Percentiles rank a stretch among this genome's conserved stretches.
These are phyloP conservation scores for Mycena rosella DNA, from an alignment of 768 basidiomycete species.

Conservation along the genomic window DNA sequence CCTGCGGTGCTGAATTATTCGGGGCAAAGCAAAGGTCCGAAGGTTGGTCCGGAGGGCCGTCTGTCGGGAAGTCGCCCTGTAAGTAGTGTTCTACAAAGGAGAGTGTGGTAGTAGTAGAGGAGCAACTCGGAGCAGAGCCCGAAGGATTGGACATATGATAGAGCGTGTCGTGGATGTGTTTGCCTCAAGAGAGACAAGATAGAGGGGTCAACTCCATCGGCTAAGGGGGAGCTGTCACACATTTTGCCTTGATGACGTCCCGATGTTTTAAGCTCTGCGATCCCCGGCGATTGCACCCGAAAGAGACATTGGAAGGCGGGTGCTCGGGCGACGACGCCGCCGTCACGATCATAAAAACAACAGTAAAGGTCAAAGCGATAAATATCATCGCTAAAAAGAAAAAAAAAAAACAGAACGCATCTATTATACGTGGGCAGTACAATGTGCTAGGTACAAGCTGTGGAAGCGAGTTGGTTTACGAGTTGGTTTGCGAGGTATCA, in stretches of 20 bases:
- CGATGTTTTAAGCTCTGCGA: not conserved
- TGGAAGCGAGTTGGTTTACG: slow-evolving; percentile 38
- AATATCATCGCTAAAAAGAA: not conserved
- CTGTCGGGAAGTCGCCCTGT: slow-evolving; percentile 5
- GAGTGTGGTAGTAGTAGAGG: slow-evolving; percentile 5
- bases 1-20: not conserved
- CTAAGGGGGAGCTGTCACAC: too few species aligned
- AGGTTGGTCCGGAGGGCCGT: slow-evolving; percentile 1
- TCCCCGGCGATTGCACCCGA: too few species aligned
- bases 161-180: not conserved
- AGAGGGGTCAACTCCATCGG: slow-evolving; percentile 9
- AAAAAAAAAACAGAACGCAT: not conserved
- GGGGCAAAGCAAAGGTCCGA: slow-evolving; percentile 6
- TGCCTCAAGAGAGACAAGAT: not conserved
- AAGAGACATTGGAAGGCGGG: too few species aligned
- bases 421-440: slow-evolving; percentile 17
- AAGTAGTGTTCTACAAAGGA: slow-evolving; percentile 13
- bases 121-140: not conserved
- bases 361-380: slow-evolving; percentile 9
- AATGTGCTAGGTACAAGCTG: slow-evolving; percentile 36
- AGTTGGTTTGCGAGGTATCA: slow-evolving; percentile 32
- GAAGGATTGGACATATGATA: not conserved
- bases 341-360: not conserved
- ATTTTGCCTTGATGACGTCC: not conserved
- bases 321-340: too few species aligned